Percentiles rank a stretch among this genome's conserved stretches.
Evolutionary conservation across 1,139 yeast species (phyloP).

Genomic region (Debaryomycetaceae sp.): DNA sequence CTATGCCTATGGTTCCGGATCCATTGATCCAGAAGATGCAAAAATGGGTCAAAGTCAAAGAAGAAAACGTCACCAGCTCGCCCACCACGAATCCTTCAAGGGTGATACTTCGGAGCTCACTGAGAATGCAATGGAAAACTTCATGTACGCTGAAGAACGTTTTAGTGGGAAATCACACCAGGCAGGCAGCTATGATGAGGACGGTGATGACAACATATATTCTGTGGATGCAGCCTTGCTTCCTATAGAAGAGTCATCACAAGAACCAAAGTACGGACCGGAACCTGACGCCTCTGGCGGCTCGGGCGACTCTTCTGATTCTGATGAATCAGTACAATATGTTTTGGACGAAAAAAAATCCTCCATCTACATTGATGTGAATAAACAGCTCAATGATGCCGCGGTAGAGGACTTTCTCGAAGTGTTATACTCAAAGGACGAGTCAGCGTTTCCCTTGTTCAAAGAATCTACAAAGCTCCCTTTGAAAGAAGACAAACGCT

Average conservation of each 20-base stretch:
- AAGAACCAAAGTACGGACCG: no score
- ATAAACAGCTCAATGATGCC: conserved; percentile 25
- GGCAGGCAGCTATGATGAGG: conserved; percentile 3
- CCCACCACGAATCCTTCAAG: conserved; percentile 36
- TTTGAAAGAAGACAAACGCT: conserved; percentile 37
- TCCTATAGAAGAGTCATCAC: conserved; percentile 10
- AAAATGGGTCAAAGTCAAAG: conserved; percentile 31
- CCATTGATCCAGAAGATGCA: conserved; percentile 32
- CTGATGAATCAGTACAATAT: conserved; percentile 4
- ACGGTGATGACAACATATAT: conserved; percentile 12
- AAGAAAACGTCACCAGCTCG: conserved; percentile 22
- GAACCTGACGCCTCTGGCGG: conserved; percentile 8
- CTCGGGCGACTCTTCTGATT: not conserved
- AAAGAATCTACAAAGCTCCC: conserved; percentile 26
- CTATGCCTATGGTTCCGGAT: conserved; percentile 31
- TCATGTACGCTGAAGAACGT: conserved; percentile 38
- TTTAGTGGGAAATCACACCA: conserved; percentile 16
- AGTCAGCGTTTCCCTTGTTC: conserved; percentile 28
- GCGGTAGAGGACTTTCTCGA: conserved; percentile 15
- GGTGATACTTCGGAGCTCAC: conserved; percentile 43
- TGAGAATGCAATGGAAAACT: conserved; percentile 34
- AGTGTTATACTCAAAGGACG: conserved; percentile 16
- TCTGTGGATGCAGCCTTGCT: not conserved
- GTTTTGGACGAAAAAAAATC: conserved; percentile 7
- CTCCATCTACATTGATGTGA: conserved; percentile 14